A percentile compares a stretch with the other conserved stretches of the same genome.
These are phyloP conservation scores for Diutina neorugosa DNA, from an alignment of 1,139 yeast species.

Conservation along the genomic window DNA sequence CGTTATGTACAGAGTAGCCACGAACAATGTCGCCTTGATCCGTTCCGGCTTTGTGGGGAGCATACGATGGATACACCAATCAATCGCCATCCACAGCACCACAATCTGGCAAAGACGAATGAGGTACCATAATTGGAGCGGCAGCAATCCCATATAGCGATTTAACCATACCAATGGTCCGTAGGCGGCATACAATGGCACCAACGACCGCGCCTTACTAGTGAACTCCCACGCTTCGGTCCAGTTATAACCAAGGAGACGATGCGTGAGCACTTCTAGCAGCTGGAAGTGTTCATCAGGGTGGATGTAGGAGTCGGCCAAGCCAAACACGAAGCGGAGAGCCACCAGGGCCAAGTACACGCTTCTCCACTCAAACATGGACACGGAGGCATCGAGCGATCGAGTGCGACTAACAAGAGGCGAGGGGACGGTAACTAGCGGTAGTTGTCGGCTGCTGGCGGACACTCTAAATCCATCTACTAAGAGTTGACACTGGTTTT, in stretches of 20 bases:
- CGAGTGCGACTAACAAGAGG: background rate
- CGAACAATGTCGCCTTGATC: conserved; percentile 50
- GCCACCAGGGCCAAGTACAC: conserved; percentile 31
- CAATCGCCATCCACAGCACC: conserved; percentile 47
- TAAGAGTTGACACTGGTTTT: no score
- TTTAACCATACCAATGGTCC: conserved; percentile 47
- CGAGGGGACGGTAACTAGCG: background rate
- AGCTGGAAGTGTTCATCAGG: conserved; percentile 97
- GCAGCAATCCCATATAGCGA: conserved; percentile 15
- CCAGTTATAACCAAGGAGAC: conserved; percentile 37
- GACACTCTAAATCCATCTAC: no score
- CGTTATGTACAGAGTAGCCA: conserved; percentile 69
- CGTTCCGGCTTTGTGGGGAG: conserved; percentile 51
- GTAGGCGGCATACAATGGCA: conserved; percentile 55
- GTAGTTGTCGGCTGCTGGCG: background rate
- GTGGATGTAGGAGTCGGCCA: conserved; percentile 78
- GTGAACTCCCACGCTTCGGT: conserved; percentile 82
- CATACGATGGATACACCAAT: conserved; percentile 35
- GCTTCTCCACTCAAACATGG: conserved; percentile 25
- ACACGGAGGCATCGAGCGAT: background rate
- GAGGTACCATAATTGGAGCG: conserved; percentile 41
- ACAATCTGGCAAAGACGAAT: conserved; percentile 47
- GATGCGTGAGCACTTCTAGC: conserved; percentile 54
- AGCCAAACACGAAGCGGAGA: conserved; percentile 44
- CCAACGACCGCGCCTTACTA: conserved; percentile 43